Evolutionary conservation across 2,329 filamentous ascomycete genomes (phyloP).

Genomic region (Bipolaris cookei): DNA sequence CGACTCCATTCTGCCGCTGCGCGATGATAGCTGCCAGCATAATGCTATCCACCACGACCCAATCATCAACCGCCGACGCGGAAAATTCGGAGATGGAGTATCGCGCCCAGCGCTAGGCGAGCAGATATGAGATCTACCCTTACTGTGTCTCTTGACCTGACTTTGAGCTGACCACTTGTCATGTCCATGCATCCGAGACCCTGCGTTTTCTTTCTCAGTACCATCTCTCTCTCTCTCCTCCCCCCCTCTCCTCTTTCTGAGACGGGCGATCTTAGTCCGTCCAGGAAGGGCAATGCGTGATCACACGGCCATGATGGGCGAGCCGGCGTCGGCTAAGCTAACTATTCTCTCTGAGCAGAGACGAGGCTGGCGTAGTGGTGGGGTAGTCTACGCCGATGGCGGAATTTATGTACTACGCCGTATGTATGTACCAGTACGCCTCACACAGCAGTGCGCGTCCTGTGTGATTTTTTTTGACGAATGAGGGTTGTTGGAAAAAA

Average conservation of each 20-base stretch:
- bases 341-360: neutral
- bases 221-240: no score
- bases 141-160: slow-evolving; percentile 3
- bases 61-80: neutral
- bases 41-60: neutral
- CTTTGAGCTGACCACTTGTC: slow-evolving; percentile 10
- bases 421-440: neutral
- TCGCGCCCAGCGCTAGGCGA: slow-evolving; percentile 1
- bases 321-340: slow-evolving; percentile 12
- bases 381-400: slow-evolving; percentile 5
- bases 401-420: neutral
- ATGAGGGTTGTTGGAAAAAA: slow-evolving; percentile 7
- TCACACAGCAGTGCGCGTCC: neutral
- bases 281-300: slow-evolving; percentile 13
- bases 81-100: neutral
- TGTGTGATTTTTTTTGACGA: neutral
- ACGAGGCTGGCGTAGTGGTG: slow-evolving; percentile 3
- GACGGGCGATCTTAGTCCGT: slow-evolving; percentile 7
- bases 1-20: no score
- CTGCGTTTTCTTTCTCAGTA: neutral
- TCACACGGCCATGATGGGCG: slow-evolving; percentile 10
- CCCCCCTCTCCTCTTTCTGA: neutral
- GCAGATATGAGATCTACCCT: neutral
- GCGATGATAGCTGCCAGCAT: neutral
- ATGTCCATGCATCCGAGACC: slow-evolving; percentile 8